Evolutionary conservation across 352 stramenopile genomes (phyloP).

Genomic region (Phytophthora vignae): DNA sequence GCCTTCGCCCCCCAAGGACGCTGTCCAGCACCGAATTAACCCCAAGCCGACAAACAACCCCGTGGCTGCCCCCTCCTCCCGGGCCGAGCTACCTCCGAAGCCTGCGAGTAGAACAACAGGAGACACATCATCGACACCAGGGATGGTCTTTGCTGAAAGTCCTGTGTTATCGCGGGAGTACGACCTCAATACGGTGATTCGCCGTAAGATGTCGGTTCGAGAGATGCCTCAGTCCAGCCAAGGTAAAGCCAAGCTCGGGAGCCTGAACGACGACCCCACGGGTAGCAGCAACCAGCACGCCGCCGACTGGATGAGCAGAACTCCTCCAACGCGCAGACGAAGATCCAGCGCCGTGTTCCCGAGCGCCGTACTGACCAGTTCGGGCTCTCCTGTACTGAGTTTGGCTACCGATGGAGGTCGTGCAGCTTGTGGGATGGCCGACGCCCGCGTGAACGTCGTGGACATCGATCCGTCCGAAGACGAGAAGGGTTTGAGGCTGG

Average conservation of each 20-base stretch:
- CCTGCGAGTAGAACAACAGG: background rate
- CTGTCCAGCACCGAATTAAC: slow-evolving; percentile 26
- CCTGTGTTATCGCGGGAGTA: slow-evolving; percentile 64
- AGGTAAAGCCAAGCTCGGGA: slow-evolving; percentile 8
- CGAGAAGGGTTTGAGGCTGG: slow-evolving; percentile 52
- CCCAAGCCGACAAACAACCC: slow-evolving; percentile 14
- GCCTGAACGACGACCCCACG: background rate
- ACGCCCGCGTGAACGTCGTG: slow-evolving; percentile 52
- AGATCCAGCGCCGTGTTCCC: slow-evolving; percentile 35
- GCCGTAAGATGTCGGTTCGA: slow-evolving; percentile 76
- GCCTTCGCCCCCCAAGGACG: slow-evolving; percentile 38
- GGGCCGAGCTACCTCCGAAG: slow-evolving; percentile 10
- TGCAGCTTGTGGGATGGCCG: slow-evolving; percentile 58
- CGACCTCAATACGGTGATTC: slow-evolving; percentile 82
- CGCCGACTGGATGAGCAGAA: slow-evolving; percentile 37
- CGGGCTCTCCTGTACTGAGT: slow-evolving; percentile 56
- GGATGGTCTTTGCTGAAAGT: slow-evolving; percentile 38
- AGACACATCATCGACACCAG: slow-evolving; percentile 8
- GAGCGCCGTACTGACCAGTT: slow-evolving; percentile 30
- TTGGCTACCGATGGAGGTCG: slow-evolving; percentile 58
- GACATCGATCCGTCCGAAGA: slow-evolving; percentile 40
- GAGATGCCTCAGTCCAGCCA: slow-evolving; percentile 37
- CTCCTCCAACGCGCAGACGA: slow-evolving; percentile 31
- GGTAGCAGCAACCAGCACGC: slow-evolving; percentile 20
- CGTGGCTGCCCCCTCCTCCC: background rate